phyloP scores from a whole-genome alignment of 257 asterid species.

The Solanum acaule region DNA sequence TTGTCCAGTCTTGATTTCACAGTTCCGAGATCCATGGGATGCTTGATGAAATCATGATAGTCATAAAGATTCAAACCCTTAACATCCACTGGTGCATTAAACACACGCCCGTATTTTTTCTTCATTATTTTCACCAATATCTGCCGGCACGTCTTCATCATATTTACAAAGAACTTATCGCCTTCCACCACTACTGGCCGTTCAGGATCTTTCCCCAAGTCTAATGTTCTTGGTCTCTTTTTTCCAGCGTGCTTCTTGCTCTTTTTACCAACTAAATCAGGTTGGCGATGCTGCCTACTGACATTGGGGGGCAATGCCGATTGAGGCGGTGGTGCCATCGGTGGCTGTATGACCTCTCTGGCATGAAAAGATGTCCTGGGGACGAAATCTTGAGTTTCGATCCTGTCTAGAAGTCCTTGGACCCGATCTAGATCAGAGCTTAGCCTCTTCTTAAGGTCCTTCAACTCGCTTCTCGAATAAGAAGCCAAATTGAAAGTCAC shows the following conservation, averaged over 20 bases:
- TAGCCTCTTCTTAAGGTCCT: constrained; percentile 10
- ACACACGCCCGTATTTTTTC: constrained; percentile 2
- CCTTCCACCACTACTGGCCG: background rate
- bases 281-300: background rate
- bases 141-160: constrained; percentile 18
- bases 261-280: background rate
- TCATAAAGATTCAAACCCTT: constrained; percentile 8
- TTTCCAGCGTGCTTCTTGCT: background rate
- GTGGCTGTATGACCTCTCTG: background rate
- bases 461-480: constrained; percentile 7
- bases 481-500: constrained; percentile 12
- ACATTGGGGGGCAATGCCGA: background rate
- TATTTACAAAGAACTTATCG: background rate
- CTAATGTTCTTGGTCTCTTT: constrained; percentile 2
- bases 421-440: constrained; percentile 14
- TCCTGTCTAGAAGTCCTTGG: constrained; percentile 2
- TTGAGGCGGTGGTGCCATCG: background rate
- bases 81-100: constrained; percentile 20
- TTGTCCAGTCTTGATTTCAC: constrained; percentile 9
- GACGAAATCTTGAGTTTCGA: background rate
- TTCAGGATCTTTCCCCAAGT: background rate
- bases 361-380: background rate
- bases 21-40: constrained; percentile 35
- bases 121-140: constrained; percentile 12
- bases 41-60: constrained; percentile 14